Evolutionary conservation across 805 yeast species (phyloP).

Genomic region (Wickerhamiella bombiphila): DNA sequence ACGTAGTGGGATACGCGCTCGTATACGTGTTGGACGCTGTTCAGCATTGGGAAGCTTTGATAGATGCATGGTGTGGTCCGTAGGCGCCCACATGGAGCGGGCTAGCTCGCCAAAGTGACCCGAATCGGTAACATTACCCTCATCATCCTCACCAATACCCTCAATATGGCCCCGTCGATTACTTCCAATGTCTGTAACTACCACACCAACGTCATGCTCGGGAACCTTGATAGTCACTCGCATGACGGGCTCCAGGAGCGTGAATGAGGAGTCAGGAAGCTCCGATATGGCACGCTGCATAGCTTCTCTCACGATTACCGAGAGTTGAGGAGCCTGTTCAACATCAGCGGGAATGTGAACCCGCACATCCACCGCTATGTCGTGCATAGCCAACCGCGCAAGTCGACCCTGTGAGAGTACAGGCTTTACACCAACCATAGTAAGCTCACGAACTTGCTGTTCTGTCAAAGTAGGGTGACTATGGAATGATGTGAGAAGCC

Average conservation of each 20-base stretch:
- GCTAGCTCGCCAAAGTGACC: slow-evolving; percentile 26
- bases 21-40: slow-evolving; percentile 27
- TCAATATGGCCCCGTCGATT: slow-evolving; percentile 61
- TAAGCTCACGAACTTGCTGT: slow-evolving; percentile 21
- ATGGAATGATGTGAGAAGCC: neutral
- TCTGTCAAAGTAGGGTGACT: slow-evolving; percentile 19
- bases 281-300: slow-evolving; percentile 27
- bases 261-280: slow-evolving; percentile 23
- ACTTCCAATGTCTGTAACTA: slow-evolving; percentile 70
- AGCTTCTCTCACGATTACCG: slow-evolving; percentile 34
- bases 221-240: slow-evolving; percentile 48
- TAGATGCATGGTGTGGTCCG: slow-evolving; percentile 27
- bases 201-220: slow-evolving; percentile 58
- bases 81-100: slow-evolving; percentile 37
- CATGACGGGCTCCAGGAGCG: slow-evolving; percentile 82
- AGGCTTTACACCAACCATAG: slow-evolving; percentile 24
- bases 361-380: slow-evolving; percentile 40
- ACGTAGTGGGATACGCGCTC: slow-evolving; percentile 72
- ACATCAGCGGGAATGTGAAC: slow-evolving; percentile 44
- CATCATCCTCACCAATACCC: slow-evolving; percentile 65
- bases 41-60: slow-evolving; percentile 23
- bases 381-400: slow-evolving; percentile 39
- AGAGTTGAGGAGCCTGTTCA: slow-evolving; percentile 26
- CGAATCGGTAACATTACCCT: slow-evolving; percentile 20
- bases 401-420: slow-evolving; percentile 31